Evolutionary conservation across 768 basidiomycete genomes (phyloP).

Genomic region (Leccinum sublutescens): DNA sequence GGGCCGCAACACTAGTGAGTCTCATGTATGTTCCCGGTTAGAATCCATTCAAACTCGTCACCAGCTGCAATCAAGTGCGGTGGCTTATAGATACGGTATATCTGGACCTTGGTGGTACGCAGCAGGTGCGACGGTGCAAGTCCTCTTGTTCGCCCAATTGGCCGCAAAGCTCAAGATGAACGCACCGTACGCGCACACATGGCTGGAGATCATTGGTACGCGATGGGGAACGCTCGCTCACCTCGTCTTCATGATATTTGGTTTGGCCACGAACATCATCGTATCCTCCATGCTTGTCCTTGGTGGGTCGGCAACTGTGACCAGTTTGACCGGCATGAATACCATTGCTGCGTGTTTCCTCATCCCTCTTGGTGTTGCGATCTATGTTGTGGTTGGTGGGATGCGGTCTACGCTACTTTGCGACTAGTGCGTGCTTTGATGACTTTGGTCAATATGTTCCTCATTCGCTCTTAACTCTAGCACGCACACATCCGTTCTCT

Average conservation of each 20-base stretch:
- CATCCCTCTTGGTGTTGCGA: constrained; percentile 81
- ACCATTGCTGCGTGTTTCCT: constrained; percentile 91
- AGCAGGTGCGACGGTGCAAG: constrained; percentile 83
- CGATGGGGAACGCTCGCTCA: constrained; percentile 84
- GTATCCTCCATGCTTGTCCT: constrained; percentile 85
- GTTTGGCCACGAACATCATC: constrained; percentile 88
- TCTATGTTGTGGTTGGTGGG: constrained; percentile 85
- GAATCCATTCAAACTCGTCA: constrained; percentile 8
- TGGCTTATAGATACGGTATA: constrained; percentile 84
- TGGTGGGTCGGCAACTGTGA: constrained; percentile 85
- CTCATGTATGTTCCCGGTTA: background rate
- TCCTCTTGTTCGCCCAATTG: constrained; percentile 87
- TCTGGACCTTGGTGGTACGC: constrained; percentile 92
- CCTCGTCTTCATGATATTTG: constrained; percentile 86
- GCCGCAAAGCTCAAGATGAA: constrained; percentile 92
- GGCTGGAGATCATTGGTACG: constrained; percentile 78
- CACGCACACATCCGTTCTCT: constrained; percentile 84
- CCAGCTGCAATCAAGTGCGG: constrained; percentile 75
- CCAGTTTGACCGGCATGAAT: constrained; percentile 83
- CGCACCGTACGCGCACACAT: constrained; percentile 85
- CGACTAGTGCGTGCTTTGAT: constrained; percentile 63
- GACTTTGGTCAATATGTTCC: background rate
- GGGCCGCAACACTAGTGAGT: constrained; percentile 70
- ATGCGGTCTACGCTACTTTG: constrained; percentile 86
- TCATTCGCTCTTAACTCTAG: constrained; percentile 35